Conservation (phyloP, 495 filamentous ascomycete genomes). For the Tuber brumale region DNA sequence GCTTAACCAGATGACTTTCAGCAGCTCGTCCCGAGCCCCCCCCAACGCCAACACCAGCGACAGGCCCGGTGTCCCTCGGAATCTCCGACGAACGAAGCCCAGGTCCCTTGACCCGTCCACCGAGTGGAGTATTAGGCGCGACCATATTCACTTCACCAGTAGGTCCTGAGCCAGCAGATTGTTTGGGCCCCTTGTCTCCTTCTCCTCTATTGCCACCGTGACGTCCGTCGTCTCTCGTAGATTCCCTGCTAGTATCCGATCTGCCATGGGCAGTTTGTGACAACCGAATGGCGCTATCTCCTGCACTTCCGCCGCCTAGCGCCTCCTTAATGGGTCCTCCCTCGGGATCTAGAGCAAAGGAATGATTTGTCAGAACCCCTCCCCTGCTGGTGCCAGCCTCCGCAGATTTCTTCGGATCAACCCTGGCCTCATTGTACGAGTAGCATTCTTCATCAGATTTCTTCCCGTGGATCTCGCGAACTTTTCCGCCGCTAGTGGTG, state of each 20-base stretch:
- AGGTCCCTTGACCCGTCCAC: constrained; percentile 10
- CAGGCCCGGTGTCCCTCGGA: constrained; percentile 43
- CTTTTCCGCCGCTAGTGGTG: constrained; percentile 46
- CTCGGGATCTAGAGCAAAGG: constrained; percentile 1
- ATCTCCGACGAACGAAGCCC: constrained; percentile 31
- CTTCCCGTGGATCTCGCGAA: constrained; percentile 46
- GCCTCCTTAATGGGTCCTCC: not conserved
- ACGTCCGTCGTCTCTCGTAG: not conserved
- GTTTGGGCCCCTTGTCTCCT: not conserved
- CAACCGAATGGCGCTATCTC: not conserved
- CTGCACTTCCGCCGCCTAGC: constrained; percentile 5
- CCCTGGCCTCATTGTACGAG: not conserved
- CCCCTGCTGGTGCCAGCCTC: constrained; percentile 1
- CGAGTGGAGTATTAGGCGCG: constrained; percentile 16
- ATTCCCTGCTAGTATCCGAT: constrained; percentile 8
- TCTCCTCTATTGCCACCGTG: constrained; percentile 6
- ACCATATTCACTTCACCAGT: constrained; percentile 7
- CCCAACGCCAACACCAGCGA: constrained; percentile 51
- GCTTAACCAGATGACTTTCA: constrained; percentile 44
- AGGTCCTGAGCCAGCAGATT: not conserved
- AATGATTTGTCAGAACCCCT: not conserved
- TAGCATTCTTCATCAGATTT: constrained; percentile 37
- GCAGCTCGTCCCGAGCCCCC: constrained; percentile 56
- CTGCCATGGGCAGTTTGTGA: not conserved
- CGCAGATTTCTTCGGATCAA: constrained; percentile 2